Evolutionary conservation across 108 stramenopile species (phyloP), one percentile per base, ranked within the genome.

Genomic region (Cyclostephanos invisitatus): DNA sequence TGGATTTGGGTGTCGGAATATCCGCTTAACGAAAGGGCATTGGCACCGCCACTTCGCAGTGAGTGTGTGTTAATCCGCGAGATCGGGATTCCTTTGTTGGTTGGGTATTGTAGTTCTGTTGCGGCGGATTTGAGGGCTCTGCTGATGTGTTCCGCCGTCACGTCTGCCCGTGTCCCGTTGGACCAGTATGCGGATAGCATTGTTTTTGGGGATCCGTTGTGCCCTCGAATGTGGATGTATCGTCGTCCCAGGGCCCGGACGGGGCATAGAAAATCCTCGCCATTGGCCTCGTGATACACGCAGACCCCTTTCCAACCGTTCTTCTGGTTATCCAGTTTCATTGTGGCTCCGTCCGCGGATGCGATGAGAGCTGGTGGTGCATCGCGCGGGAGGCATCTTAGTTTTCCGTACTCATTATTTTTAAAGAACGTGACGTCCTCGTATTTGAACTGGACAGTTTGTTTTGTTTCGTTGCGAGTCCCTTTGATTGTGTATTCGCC

Each of bases 1-100:
- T 59, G 58, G 14, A 59, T 59, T 59, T 59, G 27, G 14, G 14
- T 32, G n/a, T 59, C 58, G 15, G 58, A 59, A 37, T 36, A 59
- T 14, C 58, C 35, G 9, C 35, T 14, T 9, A 59, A 17, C 3
- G 29, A 37, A 3, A 59, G 36, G 1, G 58, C 58, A 38, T 59
- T 59, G 15, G 58, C 56, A 6, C 56, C 56, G 9, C 56, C 56
- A 5, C 56, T 29, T 9, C 25, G 25, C 28, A 58, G 27, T 2
- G 32, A 32, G 48, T 49, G 48, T 4, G 48, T 49, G 48, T 49
- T 18, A 17, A 49, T 18, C 18, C 48, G 48, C 20, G 20, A 20
- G 7, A 53, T 53, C 14, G 51, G 51, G 14, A 53, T 53, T n/a
- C 51, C 51, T 20, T 24, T 20, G 24, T 7, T 24, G 7, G 51